Conservation (phyloP, 208 protist species). For the Crithidia bombi region DNA sequence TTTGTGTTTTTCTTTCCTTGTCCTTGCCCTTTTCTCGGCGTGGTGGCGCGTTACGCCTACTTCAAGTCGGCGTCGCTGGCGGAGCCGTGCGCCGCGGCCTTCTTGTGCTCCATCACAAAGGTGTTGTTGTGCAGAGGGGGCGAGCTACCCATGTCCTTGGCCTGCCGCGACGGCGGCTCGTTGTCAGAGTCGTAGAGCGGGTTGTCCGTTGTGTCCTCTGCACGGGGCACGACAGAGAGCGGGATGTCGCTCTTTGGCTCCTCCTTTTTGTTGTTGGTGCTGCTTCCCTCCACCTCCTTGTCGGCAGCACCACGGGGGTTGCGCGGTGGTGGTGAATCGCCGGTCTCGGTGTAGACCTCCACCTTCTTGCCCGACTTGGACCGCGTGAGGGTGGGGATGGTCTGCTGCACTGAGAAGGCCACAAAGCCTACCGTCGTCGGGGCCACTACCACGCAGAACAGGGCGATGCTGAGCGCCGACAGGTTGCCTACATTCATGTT, state of each 20-base stretch:
- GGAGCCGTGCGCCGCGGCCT: constrained; percentile 5
- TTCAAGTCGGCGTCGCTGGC: constrained; percentile 8
- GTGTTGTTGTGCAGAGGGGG: constrained; percentile 55
- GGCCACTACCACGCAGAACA: constrained; percentile 61
- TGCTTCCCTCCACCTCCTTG: constrained; percentile 16
- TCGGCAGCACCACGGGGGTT: constrained; percentile 29
- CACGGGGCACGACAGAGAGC: constrained; percentile 33
- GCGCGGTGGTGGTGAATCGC: constrained; percentile 67
- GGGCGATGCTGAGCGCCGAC: constrained; percentile 42
- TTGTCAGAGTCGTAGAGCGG: constrained; percentile 70
- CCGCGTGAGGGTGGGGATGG: constrained; percentile 48
- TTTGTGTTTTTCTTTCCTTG: too few species aligned
- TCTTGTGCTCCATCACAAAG: constrained; percentile 37
- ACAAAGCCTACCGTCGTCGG: constrained; percentile 67
- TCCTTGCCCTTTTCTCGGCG: too few species aligned
- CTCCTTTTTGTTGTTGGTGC: neutral
- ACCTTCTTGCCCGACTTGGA: constrained; percentile 34
- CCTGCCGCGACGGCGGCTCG: constrained; percentile 25
- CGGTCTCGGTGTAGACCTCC: constrained; percentile 32
- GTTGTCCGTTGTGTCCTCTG: constrained; percentile 51
- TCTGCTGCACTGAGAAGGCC: constrained; percentile 75
- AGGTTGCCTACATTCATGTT: constrained; percentile 5
- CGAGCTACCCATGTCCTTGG: constrained; percentile 47
- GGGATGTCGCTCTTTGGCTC: constrained; percentile 23
- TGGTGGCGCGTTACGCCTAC: neutral